Percentiles rank a stretch among this genome's conserved stretches.
Conservation (phyloP, 2,329 filamentous ascomycete genomes). For the Pestalotiopsis sp. region DNA sequence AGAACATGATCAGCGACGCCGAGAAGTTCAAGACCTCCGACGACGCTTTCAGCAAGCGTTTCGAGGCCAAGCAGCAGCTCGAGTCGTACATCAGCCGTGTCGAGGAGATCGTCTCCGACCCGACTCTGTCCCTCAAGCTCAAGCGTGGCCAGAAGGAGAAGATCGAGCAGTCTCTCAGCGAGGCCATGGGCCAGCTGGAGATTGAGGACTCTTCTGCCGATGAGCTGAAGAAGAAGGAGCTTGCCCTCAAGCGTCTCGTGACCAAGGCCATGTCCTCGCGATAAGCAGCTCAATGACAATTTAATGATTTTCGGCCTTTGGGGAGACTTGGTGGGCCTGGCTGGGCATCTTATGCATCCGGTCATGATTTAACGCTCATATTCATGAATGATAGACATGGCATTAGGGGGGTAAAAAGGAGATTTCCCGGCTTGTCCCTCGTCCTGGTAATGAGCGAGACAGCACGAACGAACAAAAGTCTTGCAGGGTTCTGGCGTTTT, state of each 20-base stretch:
- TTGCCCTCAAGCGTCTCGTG: slow-evolving; percentile 94
- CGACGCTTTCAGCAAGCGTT: slow-evolving; percentile 98
- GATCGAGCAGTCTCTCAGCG: slow-evolving; percentile 95
- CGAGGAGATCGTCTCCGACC: slow-evolving; percentile 98
- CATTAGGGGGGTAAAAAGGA: slow-evolving; percentile 23
- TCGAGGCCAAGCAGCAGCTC: slow-evolving; percentile 98
- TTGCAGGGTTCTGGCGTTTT: slow-evolving; percentile 30
- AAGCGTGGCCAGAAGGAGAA: slow-evolving; percentile 99
- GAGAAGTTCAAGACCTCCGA: slow-evolving; percentile 99
- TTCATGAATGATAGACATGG: slow-evolving; percentile 27
- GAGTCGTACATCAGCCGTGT: slow-evolving; percentile 98
- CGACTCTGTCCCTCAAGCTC: slow-evolving; percentile 92
- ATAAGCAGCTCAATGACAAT: slow-evolving; percentile 50
- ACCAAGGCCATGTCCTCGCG: slow-evolving; percentile 97
- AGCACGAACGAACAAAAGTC: slow-evolving; percentile 28
- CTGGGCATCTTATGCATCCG: slow-evolving; percentile 27
- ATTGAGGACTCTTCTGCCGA: slow-evolving; percentile 89
- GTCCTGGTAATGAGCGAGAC: slow-evolving; percentile 26
- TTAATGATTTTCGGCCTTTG: slow-evolving; percentile 28
- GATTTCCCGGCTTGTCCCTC: slow-evolving; percentile 22
- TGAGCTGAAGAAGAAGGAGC: slow-evolving; percentile 99
- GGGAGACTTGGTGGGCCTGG: slow-evolving; percentile 29
- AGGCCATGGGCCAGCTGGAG: slow-evolving; percentile 97
- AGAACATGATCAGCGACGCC: slow-evolving; percentile 96
- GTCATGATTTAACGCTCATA: slow-evolving; percentile 26